Evolutionary conservation across 805 yeast species (phyloP).

Genomic region (Candida tallmaniae): DNA sequence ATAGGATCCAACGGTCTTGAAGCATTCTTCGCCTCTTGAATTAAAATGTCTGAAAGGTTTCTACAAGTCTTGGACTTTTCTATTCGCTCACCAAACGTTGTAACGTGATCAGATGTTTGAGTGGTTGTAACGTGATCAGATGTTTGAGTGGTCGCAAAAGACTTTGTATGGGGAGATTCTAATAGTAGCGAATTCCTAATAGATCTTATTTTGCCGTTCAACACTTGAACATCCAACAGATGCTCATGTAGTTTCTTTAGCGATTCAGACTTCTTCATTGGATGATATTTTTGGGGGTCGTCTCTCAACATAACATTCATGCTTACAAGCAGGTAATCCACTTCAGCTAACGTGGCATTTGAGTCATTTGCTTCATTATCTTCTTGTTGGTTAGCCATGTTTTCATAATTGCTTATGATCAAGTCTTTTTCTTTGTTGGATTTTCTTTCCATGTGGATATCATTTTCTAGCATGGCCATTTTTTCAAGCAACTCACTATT

Average conservation of each 20-base stretch:
- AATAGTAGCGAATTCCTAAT: constrained; percentile 9
- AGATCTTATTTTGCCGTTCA: constrained; percentile 8
- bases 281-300: too few relatives aligned
- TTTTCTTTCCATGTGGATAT: constrained; percentile 26
- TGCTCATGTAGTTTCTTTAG: constrained; percentile 28
- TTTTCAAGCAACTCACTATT: constrained; percentile 40
- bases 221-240: constrained; percentile 14
- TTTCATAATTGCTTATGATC: constrained; percentile 27
- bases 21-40: not conserved
- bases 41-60: constrained; percentile 1
- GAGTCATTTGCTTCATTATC: constrained; percentile 5
- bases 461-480: constrained; percentile 40
- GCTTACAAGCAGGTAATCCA: constrained; percentile 20
- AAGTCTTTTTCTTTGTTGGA: constrained; percentile 21
- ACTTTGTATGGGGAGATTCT: constrained; percentile 13
- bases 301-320: constrained; percentile 21
- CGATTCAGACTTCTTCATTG: constrained; percentile 25
- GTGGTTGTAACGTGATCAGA: constrained; percentile 7
- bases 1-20: constrained; percentile 1
- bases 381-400: constrained; percentile 20
- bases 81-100: not conserved
- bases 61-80: constrained; percentile 3
- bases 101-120: constrained; percentile 2
- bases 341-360: constrained; percentile 4
- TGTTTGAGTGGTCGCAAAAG: constrained; percentile 19